Evolutionary conservation across 148 eudicot species (phyloP).

Genomic region (Suaeda aralocaspica): DNA sequence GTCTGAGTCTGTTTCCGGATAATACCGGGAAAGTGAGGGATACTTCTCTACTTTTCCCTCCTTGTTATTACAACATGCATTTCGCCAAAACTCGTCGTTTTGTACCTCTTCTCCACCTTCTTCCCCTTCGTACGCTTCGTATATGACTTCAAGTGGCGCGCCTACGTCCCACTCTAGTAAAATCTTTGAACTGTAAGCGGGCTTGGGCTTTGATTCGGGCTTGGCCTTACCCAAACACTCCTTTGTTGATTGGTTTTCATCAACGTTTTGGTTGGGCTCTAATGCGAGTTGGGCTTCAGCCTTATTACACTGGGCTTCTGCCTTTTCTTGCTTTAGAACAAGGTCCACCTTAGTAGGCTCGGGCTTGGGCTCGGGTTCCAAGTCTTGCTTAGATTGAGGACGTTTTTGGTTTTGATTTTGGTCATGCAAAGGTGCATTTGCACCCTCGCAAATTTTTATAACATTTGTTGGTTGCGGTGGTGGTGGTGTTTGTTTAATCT

Average conservation of each 20-base stretch:
- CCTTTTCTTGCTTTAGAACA: neutral
- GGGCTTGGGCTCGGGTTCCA: neutral
- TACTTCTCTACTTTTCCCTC: slow-evolving; percentile 30
- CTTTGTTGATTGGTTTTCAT: no score
- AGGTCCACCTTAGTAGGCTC: neutral
- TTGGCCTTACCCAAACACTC: slow-evolving; percentile 1
- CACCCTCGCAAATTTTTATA: neutral
- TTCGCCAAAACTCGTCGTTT: neutral
- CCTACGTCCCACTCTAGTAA: slow-evolving; percentile 52
- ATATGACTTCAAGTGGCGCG: slow-evolving; percentile 72
- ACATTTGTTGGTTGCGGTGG: neutral
- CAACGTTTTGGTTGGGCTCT: neutral
- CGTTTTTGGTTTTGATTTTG: neutral
- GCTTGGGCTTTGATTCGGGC: slow-evolving; percentile 6
- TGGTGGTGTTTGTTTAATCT: neutral
- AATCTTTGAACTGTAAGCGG: slow-evolving; percentile 1
- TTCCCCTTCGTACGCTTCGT: slow-evolving; percentile 59
- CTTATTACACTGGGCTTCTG: neutral
- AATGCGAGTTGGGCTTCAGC: no score
- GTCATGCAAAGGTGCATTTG: neutral
- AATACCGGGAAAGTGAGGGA: slow-evolving; percentile 49
- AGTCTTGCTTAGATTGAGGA: neutral
- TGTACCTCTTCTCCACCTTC: slow-evolving; percentile 31
- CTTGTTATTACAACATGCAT: neutral
- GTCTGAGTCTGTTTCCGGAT: slow-evolving; percentile 50